Evolutionary conservation across 352 stramenopile genomes (phyloP).

Genomic region (Phytophthora hybrid): DNA sequence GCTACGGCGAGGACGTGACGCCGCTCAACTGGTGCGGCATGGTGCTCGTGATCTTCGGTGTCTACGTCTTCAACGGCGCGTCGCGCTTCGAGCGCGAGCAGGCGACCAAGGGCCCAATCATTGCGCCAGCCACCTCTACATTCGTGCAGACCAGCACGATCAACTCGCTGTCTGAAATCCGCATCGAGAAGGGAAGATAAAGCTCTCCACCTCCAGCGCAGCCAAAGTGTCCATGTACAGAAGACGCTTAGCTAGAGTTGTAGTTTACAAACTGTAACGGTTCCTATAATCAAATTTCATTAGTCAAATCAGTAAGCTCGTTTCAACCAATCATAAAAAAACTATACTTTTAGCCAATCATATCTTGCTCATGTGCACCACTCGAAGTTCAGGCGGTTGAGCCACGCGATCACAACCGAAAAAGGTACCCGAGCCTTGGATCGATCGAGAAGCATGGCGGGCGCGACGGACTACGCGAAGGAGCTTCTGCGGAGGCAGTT

Average conservation of each 20-base stretch:
- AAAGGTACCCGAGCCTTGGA: slow-evolving; percentile 19
- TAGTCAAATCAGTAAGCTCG: neutral
- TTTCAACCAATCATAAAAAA: neutral
- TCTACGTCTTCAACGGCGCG: slow-evolving; percentile 89
- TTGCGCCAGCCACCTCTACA: slow-evolving; percentile 37
- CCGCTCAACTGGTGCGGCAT: slow-evolving; percentile 88
- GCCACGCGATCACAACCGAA: slow-evolving; percentile 32
- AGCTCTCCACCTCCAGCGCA: neutral
- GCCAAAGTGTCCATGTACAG: slow-evolving; percentile 27
- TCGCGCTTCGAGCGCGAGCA: slow-evolving; percentile 68
- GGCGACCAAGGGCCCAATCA: slow-evolving; percentile 36
- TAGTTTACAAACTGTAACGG: slow-evolving; percentile 10
- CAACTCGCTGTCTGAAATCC: slow-evolving; percentile 67
- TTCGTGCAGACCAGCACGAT: slow-evolving; percentile 69
- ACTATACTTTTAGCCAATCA: slow-evolving; percentile 23
- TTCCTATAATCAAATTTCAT: slow-evolving; percentile 23
- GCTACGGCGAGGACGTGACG: slow-evolving; percentile 90
- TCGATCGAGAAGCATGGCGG: slow-evolving; percentile 44
- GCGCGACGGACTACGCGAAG: slow-evolving; percentile 74
- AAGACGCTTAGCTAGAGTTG: slow-evolving; percentile 9
- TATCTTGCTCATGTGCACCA: neutral
- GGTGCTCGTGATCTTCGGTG: slow-evolving; percentile 85
- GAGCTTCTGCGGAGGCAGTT: slow-evolving; percentile 87
- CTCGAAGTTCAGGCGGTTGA: slow-evolving; percentile 12
- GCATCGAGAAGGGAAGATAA: slow-evolving; percentile 60